Evolutionary conservation across 495 filamentous ascomycete genomes (phyloP), one percentile per base, ranked within the genome.

Genomic region (Penicillium chermesinum): DNA sequence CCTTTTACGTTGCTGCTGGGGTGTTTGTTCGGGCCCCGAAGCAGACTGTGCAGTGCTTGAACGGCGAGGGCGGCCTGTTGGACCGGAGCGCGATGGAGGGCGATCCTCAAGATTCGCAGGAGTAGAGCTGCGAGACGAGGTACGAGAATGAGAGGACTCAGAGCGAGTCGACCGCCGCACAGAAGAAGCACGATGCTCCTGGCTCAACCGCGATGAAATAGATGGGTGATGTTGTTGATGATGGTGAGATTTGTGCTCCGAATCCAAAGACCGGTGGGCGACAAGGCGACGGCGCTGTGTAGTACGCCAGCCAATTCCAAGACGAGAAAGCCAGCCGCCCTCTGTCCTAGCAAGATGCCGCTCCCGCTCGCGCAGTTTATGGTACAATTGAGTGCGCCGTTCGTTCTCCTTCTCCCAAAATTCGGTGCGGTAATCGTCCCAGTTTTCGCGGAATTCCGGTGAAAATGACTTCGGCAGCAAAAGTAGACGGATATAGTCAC

Each of bases 351-450:
- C 84, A 20, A 86, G 59, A 46, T 83, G 80, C 22, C 77, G 76
- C 52, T 88, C 80, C 4, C 77, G 77, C 48, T 80, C 75, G 41
- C 78, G 76, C 17, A 93, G 61, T 57, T 85, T 84, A 39, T 79
- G 70, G 36, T 88, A 78, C 32, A 96, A 69, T 38, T 85, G 63
- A 4, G 82, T 78, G 12, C 93, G 87, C 2, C 89, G 80, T 67
- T 93, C 89, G 57, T 98, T 98, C 66, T 98, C 94, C 50, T 82
- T 84, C 54, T 96, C 93, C 93, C 93, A 98, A 61, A 95, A 98
- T 49, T 96, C 90, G 20, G 84, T 79, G 27, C 94, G 78, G 65
- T 91, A 98, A 3, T 89, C 65, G 57, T 98, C 93, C 93, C 93
- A 98, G 50, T 94, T 95, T 59, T 95, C 89, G n/a, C 93, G 81